Evolutionary conservation across 768 basidiomycete species (phyloP).

Genomic region (Gautieria morchelliformis): DNA sequence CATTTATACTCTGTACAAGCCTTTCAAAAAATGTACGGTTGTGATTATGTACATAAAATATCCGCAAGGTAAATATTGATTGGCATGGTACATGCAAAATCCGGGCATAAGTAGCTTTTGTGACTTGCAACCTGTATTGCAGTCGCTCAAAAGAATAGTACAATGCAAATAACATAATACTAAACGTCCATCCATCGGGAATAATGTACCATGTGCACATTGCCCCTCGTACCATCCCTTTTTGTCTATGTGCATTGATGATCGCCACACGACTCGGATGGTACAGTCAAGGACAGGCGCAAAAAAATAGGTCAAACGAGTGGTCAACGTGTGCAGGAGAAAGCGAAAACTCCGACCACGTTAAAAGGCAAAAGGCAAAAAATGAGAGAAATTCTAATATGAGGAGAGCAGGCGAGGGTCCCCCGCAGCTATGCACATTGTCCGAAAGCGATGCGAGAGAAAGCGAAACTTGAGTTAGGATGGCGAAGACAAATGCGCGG

Average conservation of each 20-base stretch:
- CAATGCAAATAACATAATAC: constrained; percentile 3
- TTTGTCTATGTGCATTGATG: not conserved
- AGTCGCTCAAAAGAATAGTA: not conserved
- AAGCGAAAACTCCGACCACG: not conserved
- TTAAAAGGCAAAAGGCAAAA: not conserved
- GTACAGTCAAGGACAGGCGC: not conserved
- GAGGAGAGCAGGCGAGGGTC: not conserved
- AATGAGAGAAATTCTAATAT: not conserved
- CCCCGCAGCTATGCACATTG: not conserved
- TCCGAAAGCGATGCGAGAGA: not conserved
- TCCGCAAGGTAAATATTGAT: too few relatives aligned
- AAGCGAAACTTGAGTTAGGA: not conserved
- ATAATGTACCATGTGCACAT: not conserved
- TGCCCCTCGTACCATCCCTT: not conserved
- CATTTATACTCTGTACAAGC: not conserved
- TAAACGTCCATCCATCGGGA: constrained; percentile 4
- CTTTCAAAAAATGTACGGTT: not conserved
- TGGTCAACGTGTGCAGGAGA: not conserved
- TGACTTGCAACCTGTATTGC: not conserved
- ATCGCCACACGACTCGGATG: not conserved
- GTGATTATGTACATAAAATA: not conserved
- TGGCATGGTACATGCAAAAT: too few relatives aligned
- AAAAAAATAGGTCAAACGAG: not conserved
- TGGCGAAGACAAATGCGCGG: not conserved
- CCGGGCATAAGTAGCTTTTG: too few relatives aligned